Evolutionary conservation across 2,329 filamentous ascomycete genomes (phyloP).

Genomic region (Phaeosphaeriaceae sp.): DNA sequence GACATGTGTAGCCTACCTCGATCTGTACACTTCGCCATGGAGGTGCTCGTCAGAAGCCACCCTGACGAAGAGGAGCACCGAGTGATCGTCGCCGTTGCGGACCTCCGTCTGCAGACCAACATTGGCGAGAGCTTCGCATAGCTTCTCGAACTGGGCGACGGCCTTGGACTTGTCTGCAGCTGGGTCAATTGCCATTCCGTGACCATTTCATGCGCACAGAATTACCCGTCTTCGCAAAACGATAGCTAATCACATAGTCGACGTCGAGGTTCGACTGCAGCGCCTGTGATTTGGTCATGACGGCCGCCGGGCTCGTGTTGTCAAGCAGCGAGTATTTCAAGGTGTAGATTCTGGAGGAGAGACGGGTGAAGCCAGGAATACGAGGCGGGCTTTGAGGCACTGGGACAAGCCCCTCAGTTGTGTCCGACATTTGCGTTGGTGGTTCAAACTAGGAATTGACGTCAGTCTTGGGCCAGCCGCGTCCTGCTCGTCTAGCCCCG

Average conservation of each 20-base stretch:
- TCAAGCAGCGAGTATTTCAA: constrained; percentile 28
- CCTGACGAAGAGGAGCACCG: constrained; percentile 83
- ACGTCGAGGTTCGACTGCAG: constrained; percentile 70
- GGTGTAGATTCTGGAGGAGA: constrained; percentile 24
- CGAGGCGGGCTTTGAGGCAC: constrained; percentile 6
- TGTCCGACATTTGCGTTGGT: constrained; percentile 26
- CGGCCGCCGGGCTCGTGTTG: constrained; percentile 23
- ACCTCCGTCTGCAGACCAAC: constrained; percentile 91
- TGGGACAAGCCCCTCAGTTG: constrained; percentile 6
- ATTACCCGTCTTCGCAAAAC: constrained; percentile 72
- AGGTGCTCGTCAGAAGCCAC: constrained; percentile 78
- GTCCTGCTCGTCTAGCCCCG: constrained; percentile 9
- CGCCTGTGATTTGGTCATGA: constrained; percentile 49
- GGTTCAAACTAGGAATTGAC: constrained; percentile 26
- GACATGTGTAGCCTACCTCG: constrained; percentile 58
- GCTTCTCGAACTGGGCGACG: constrained; percentile 76
- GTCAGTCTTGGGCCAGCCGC: constrained; percentile 1
- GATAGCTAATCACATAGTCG: constrained; percentile 87
- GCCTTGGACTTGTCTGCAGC: constrained; percentile 70
- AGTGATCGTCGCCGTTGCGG: constrained; percentile 75
- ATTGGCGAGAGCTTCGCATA: constrained; percentile 75
- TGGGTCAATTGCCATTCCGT: constrained; percentile 16
- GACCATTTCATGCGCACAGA: constrained; percentile 1
- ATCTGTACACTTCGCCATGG: constrained; percentile 81
- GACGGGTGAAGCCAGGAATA: constrained; percentile 26